phyloP scores from a whole-genome alignment of 805 yeast genomes.

The Candida nemodendra region DNA sequence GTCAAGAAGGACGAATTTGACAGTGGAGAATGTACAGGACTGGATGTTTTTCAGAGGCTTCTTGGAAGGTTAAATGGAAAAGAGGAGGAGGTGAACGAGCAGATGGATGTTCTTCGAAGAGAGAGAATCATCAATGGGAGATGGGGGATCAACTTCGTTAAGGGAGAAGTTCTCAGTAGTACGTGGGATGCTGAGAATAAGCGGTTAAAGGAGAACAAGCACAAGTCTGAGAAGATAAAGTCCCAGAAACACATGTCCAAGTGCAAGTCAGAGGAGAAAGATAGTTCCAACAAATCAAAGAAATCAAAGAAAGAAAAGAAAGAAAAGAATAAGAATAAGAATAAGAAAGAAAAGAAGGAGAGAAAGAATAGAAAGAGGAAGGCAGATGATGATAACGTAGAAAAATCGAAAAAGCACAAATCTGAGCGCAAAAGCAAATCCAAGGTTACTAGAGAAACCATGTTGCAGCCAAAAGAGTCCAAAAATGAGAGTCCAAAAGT shows the following conservation, averaged over 20 bases:
- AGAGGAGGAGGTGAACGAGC: constrained; percentile 62
- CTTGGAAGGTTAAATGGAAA: constrained; percentile 88
- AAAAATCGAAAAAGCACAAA: constrained; percentile 31
- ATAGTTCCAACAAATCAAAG: constrained; percentile 27
- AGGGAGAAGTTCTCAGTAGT: constrained; percentile 78
- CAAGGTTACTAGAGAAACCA: constrained; percentile 39
- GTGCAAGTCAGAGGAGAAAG: constrained; percentile 20
- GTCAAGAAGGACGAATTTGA: constrained; percentile 65
- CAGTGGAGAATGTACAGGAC: constrained; percentile 82
- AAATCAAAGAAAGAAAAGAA: constrained; percentile 29
- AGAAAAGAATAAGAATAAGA: constrained; percentile 30
- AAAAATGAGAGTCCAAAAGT: constrained; percentile 28
- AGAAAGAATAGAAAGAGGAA: constrained; percentile 18
- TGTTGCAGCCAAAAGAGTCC: constrained; percentile 37
- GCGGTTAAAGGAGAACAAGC: constrained; percentile 28
- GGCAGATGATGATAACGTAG: constrained; percentile 11
- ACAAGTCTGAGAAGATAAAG: constrained; percentile 15
- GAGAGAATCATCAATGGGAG: constrained; percentile 77
- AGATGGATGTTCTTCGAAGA: constrained; percentile 64
- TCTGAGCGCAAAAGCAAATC: constrained; percentile 35
- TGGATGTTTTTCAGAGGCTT: constrained; percentile 89
- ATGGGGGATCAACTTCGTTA: constrained; percentile 85
- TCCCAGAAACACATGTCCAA: constrained; percentile 19
- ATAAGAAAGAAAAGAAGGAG: constrained; percentile 26
- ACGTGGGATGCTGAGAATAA: constrained; percentile 71